phyloP scores from a whole-genome alignment of 371 early-diverging fungal species.

The Apophysomyces variabilis region DNA sequence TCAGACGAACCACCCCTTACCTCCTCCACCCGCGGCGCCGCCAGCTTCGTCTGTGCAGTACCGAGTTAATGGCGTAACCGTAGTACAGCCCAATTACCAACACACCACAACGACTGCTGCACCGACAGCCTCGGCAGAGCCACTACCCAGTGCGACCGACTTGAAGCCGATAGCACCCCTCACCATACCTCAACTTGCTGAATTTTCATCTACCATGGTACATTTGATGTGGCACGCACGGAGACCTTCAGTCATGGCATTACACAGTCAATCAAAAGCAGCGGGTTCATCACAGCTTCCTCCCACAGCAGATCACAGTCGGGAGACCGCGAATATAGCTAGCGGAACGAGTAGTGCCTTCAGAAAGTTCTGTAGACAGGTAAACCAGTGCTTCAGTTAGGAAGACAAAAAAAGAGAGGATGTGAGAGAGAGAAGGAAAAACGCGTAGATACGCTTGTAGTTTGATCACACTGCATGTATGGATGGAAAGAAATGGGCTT shows the following conservation, averaged over 20 bases:
- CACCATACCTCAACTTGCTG: slow-evolving; percentile 56
- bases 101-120: slow-evolving; percentile 11
- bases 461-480: slow-evolving; percentile 11
- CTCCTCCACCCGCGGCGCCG: slow-evolving; percentile 15
- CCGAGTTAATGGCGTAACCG: slow-evolving; percentile 8
- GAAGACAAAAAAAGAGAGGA: slow-evolving; percentile 1
- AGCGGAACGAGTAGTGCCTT: slow-evolving; percentile 56
- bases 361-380: slow-evolving; percentile 59
- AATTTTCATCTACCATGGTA: slow-evolving; percentile 70
- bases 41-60: slow-evolving; percentile 15
- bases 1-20: slow-evolving; percentile 17
- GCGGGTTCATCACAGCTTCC: slow-evolving; percentile 25
- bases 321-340: slow-evolving; percentile 51
- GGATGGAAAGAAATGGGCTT: not conserved
- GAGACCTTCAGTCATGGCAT: slow-evolving; percentile 51
- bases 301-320: slow-evolving; percentile 26
- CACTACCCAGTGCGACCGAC: slow-evolving; percentile 43
- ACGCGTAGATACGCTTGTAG: not conserved
- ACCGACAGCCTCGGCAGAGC: slow-evolving; percentile 28
- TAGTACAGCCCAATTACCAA: slow-evolving; percentile 18
- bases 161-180: slow-evolving; percentile 34
- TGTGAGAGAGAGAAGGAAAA: not conserved
- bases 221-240: slow-evolving; percentile 70
- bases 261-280: slow-evolving; percentile 38
- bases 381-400: slow-evolving; percentile 18